Percentiles rank a stretch among this genome's conserved stretches.
phyloP scores from a whole-genome alignment of 192 early-diverging fungal genomes.

The Spinellus fusiger region DNA sequence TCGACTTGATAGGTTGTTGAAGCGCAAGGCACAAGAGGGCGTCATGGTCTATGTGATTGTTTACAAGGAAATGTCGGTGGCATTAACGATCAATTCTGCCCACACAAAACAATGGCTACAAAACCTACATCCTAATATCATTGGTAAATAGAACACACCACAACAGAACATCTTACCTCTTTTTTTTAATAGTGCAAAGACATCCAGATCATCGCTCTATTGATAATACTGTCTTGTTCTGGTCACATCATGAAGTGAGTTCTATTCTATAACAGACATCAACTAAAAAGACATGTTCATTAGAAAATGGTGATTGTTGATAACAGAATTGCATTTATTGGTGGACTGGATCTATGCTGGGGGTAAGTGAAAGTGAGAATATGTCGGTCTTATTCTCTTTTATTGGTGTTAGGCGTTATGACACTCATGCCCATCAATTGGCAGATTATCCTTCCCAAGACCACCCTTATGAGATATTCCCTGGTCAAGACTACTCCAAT shows the following conservation, averaged over 20 bases:
- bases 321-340: constrained; percentile 75
- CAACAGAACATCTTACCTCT: constrained; percentile 16
- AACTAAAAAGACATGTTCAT: neutral
- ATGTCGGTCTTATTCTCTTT: neutral
- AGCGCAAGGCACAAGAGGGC: constrained; percentile 78
- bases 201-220: constrained; percentile 75
- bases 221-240: constrained; percentile 70
- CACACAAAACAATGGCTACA: constrained; percentile 72
- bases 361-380: constrained; percentile 38
- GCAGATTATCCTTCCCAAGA: constrained; percentile 55
- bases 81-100: constrained; percentile 64
- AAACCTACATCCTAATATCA: constrained; percentile 70
- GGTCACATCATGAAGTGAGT: constrained; percentile 72
- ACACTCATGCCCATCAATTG: constrained; percentile 71
- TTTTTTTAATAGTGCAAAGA: constrained; percentile 51
- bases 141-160: constrained; percentile 70
- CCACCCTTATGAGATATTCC: constrained; percentile 44
- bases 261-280: neutral
- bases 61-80: constrained; percentile 79
- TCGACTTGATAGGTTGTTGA: constrained; percentile 71
- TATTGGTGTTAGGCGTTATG: constrained; percentile 58
- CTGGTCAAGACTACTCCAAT: constrained; percentile 86
- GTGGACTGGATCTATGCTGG: constrained; percentile 82
- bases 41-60: constrained; percentile 79
- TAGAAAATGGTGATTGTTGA: constrained; percentile 79